Percentiles rank a stretch among this genome's conserved stretches.
phyloP scores from a whole-genome alignment of 257 asterid genomes.

The Fraxinus cuspidata region DNA sequence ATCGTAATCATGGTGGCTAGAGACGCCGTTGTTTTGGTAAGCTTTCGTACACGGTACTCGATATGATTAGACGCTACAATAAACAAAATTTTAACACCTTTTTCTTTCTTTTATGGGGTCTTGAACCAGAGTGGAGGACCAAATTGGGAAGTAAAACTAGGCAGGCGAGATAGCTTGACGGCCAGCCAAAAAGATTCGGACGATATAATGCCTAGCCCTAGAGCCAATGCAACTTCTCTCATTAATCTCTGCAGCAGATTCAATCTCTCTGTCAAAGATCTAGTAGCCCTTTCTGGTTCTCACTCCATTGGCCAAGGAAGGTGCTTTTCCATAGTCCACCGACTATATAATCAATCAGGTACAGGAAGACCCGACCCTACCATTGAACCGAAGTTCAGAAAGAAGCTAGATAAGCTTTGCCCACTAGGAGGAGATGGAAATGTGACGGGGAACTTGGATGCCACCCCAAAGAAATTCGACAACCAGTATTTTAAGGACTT shows the following conservation, averaged over 20 bases:
- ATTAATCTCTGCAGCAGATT: slow-evolving; percentile 58
- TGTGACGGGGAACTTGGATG: slow-evolving; percentile 68
- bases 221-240: slow-evolving; percentile 73
- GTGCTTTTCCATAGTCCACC: slow-evolving; percentile 76
- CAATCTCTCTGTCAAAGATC: slow-evolving; percentile 64
- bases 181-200: slow-evolving; percentile 83
- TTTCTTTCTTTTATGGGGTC: not conserved
- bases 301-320: slow-evolving; percentile 88
- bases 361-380: slow-evolving; percentile 83
- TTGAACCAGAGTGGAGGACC: slow-evolving; percentile 85
- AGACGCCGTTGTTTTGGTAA: slow-evolving; percentile 90
- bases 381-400: slow-evolving; percentile 52
- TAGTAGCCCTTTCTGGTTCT: slow-evolving; percentile 95
- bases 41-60: not conserved
- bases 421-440: slow-evolving; percentile 71
- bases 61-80: not conserved
- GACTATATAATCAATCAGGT: slow-evolving; percentile 94
- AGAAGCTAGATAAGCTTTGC: slow-evolving; percentile 55
- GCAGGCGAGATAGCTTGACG: slow-evolving; percentile 77
- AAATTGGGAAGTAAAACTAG: slow-evolving; percentile 80
- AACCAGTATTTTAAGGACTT: slow-evolving; percentile 79
- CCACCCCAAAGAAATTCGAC: slow-evolving; percentile 69
- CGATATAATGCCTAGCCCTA: slow-evolving; percentile 89
- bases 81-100: not conserved
- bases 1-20: slow-evolving; percentile 85